These are phyloP conservation scores for Uronychia binucleata DNA, from an alignment of 73 alveolate species.

Conservation along the genomic window DNA sequence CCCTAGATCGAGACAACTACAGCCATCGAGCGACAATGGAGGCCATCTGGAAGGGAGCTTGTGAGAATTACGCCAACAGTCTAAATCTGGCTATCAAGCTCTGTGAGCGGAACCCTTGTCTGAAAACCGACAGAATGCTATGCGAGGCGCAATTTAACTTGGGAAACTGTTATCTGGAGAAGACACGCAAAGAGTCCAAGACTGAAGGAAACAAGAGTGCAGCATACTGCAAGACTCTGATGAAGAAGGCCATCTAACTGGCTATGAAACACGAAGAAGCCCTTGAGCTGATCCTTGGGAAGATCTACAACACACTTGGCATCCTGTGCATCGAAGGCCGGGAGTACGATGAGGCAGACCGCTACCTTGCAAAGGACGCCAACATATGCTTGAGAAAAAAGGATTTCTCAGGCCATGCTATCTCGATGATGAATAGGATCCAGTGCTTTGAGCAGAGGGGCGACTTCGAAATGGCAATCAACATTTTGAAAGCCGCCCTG, in stretches of 20 bases:
- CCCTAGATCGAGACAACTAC: too few species aligned
- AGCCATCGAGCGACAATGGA: too few species aligned
- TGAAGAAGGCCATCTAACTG: not conserved
- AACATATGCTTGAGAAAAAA: not conserved
- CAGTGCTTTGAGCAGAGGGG: not conserved
- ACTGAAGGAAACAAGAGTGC: not conserved
- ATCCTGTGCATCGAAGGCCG: not conserved
- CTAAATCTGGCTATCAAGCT: not conserved
- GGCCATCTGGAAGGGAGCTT: not conserved
- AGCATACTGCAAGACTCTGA: not conserved
- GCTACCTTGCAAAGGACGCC: not conserved
- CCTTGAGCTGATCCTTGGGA: not conserved
- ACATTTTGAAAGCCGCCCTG: not conserved
- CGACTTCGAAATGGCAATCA: not conserved
- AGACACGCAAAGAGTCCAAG: not conserved
- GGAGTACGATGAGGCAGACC: not conserved
- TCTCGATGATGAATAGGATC: not conserved
- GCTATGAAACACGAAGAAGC: not conserved
- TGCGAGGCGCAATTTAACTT: not conserved
- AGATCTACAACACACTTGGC: not conserved
- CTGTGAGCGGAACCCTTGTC: not conserved
- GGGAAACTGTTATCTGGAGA: not conserved
- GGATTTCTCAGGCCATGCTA: not conserved
- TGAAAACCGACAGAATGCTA: not conserved
- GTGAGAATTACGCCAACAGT: not conserved